Conservation (phyloP, 2,329 filamentous ascomycete species). For the Aspergillus ochraceoroseus region DNA sequence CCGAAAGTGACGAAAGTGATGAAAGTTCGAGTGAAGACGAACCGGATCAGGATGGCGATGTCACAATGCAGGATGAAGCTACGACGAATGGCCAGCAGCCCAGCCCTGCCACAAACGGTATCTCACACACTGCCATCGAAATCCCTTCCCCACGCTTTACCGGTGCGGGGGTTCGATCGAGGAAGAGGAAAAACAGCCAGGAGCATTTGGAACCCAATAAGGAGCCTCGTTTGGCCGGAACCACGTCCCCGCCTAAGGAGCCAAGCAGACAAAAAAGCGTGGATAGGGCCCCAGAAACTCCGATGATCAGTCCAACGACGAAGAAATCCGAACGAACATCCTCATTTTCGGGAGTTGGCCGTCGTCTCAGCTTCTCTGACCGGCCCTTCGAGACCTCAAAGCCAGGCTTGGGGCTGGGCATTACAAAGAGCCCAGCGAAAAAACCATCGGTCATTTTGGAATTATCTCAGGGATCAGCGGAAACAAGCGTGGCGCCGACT, state of each 20-base stretch:
- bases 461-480: conserved; percentile 13
- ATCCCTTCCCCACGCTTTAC: background rate
- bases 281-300: conserved; percentile 2
- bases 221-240: conserved; percentile 23
- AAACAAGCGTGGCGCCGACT: background rate
- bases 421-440: conserved; percentile 27
- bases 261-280: conserved; percentile 5
- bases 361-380: conserved; percentile 18
- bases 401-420: conserved; percentile 26
- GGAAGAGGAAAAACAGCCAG: conserved; percentile 28
- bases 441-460: conserved; percentile 12
- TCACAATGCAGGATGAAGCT: conserved; percentile 17
- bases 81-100: background rate
- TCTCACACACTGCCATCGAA: background rate
- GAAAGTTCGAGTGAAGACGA: background rate
- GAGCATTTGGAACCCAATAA: conserved; percentile 22
- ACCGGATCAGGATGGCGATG: conserved; percentile 18
- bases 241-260: conserved; percentile 6
- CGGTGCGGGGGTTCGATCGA: conserved; percentile 8
- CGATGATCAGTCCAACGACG: conserved; percentile 16
- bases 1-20: conserved; percentile 2
- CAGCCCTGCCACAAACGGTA: no score
- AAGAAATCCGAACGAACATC: conserved; percentile 16
- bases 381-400: conserved; percentile 10
- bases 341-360: conserved; percentile 21